Base-by-base conservation (phyloP, 2,329 filamentous ascomycete genomes). In the Raffaelea deltoideospora region DNA sequence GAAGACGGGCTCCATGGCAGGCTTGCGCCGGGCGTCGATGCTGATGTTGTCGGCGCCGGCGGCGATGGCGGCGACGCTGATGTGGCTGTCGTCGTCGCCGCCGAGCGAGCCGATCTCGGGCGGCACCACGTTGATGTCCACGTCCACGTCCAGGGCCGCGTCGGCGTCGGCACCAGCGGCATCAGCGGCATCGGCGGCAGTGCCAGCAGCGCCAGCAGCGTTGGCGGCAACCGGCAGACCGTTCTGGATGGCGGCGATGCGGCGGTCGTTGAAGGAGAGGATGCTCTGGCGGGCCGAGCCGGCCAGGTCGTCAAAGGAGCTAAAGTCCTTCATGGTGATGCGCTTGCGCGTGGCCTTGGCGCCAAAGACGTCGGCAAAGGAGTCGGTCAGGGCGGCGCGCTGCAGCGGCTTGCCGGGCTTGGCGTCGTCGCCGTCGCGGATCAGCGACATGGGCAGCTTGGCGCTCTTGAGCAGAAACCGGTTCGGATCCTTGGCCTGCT, bases 381-480 rank as follows among this genome's bases (percentile, higher is more conserved):
- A 44, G 24, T 47, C 45, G 24, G 39, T 34, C 18, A 47, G 34
- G 5, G 36, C 37, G 8, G 45, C 37, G 26, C 37, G 88, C 55
- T 94, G 76, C 62, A 94, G 88, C 55, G 94, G 76, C 62, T 94
- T 92, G 40, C 33, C 21, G n/a, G 38, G 10, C 11, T 41, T 38
- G 48, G 78, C 72, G 33, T 76, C 69, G 51, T 95, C 88, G 33
- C 76, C 69, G 51, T 96, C 88, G 43, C 76, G 72, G 53, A 98
- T 93, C 55, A 98, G 63, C 47, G 77, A 88, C 85, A 98, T 88
- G 29, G 90, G 90, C 34, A 98, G 69, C 64, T 96, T 96, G 60
- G 96, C 96, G 47, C 82, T 81, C 65, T 95, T 95, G 45, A 98
- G 67, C n/a, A 96, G 72, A 42, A 94, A 90, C 42, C 82, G 79